Base-by-base conservation (phyloP, 345 rosid species). In the Dimocarpus longan region DNA sequence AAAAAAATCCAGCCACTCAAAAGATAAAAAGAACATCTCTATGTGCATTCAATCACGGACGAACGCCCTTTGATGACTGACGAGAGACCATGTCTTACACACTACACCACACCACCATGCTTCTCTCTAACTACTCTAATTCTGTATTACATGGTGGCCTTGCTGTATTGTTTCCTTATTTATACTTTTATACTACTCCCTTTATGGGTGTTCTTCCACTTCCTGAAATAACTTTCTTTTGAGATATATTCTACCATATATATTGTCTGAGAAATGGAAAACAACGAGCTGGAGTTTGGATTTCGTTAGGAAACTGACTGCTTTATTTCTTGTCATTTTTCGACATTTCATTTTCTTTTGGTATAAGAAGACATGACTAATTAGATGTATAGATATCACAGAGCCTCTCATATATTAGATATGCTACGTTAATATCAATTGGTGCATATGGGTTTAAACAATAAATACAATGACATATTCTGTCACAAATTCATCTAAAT, bases 71-170 rank as follows among this genome's bases (percentile, higher is more conserved):
- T 67, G 24, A 42, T 18, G 73, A 8, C 3, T 46, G 50, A 46
- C 10, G 11, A 46, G 50, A 43, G 71, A n/a, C 50, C 22, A 22
- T 9, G 44, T 9, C 15, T 13, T 50, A 50, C 6, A 8, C 3
- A 42, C 9, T 15, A 18, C 32, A 13, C 24, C 40, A 46, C 63
- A 40, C 77, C 16, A 15, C 57, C 46, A 46, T 50, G 48, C 52
- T 43, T 70, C 40, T 48, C 81, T 32, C 73, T 22, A 22, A 8
- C 74, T 15, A 71, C 62, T 63, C 37, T 32, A 32, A 32, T 72
- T 62, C 71, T 57, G 8, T 19, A 2, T 66, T 83, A 84, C 84
- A 83, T 85, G 86, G 54, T 66, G 78, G 82, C 86, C 73, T 87
- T 13, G 79, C 84, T 83, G 84, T 76, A 57, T 9, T 72, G 71